Percentiles rank a stretch among this genome's conserved stretches.
These are phyloP conservation scores for Pseudogymnoascus sp. DNA, from an alignment of 2,329 filamentous ascomycete species.

Conservation along the genomic window DNA sequence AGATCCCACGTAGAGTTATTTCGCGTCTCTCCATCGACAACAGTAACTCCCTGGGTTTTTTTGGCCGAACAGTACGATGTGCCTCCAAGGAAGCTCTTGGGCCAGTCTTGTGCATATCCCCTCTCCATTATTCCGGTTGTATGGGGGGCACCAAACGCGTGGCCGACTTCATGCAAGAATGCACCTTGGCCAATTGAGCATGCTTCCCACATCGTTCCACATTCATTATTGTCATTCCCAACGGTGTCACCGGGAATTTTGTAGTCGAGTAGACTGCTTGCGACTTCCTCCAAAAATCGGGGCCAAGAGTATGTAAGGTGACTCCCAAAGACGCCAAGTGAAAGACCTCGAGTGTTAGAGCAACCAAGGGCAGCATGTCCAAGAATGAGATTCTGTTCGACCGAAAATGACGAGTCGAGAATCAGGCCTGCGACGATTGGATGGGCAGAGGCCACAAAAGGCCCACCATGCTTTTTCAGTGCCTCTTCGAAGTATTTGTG, in stretches of 20 bases:
- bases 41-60: conserved; percentile 23
- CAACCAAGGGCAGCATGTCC: conserved; percentile 58
- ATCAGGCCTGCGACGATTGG: conserved; percentile 64
- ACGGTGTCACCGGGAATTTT: conserved; percentile 31
- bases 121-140: conserved; percentile 58
- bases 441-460: conserved; percentile 31
- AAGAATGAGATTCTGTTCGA: conserved; percentile 47
- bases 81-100: conserved; percentile 33
- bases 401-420: conserved; percentile 62
- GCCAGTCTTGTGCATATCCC: conserved; percentile 36
- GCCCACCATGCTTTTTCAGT: conserved; percentile 39
- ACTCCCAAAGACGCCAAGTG: conserved; percentile 64
- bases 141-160: conserved; percentile 61
- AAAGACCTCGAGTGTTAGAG: conserved; percentile 45
- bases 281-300: conserved; percentile 59
- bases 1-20: conserved; percentile 63
- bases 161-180: conserved; percentile 63
- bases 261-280: conserved; percentile 37
- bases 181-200: conserved; percentile 54
- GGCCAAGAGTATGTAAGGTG: conserved; percentile 65
- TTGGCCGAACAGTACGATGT: conserved; percentile 28
- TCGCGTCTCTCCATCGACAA: conserved; percentile 32
- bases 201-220: conserved; percentile 36
- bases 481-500: conserved; percentile 28
- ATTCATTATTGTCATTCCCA: conserved; percentile 36